Evolutionary conservation across 2,329 filamentous ascomycete species (phyloP).

Genomic region (Clarireedia sp.): DNA sequence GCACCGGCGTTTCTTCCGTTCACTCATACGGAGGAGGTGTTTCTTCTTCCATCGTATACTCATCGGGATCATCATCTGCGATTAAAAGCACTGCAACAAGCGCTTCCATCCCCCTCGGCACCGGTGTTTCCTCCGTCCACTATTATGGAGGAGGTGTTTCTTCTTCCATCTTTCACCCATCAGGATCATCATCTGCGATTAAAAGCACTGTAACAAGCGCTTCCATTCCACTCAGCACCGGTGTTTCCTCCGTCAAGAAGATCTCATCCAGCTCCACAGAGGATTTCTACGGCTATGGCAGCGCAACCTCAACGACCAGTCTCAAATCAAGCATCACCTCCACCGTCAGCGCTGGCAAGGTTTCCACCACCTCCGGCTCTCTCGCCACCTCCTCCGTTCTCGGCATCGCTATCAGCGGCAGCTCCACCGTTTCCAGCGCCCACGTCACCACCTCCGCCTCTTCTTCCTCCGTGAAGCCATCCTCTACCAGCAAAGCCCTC

Average conservation of each 20-base stretch:
- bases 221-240: neutral
- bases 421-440: neutral
- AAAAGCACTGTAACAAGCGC: neutral
- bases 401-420: neutral
- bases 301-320: neutral
- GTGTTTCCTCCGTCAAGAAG: neutral
- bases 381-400: neutral
- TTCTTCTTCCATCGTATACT: neutral
- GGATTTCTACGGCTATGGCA: neutral
- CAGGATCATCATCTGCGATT: neutral
- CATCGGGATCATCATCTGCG: no score
- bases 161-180: neutral
- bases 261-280: neutral
- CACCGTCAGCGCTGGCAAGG: neutral
- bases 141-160: neutral
- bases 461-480: neutral
- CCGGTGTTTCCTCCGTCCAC: neutral
- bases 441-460: neutral
- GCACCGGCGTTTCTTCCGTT: neutral
- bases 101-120: neutral
- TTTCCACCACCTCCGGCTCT: neutral
- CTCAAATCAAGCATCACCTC: neutral
- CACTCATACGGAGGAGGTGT: neutral
- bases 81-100: neutral
- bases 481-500: neutral